Conservation (phyloP, 306 rosid genomes). For the Dalbergia cultrata region DNA sequence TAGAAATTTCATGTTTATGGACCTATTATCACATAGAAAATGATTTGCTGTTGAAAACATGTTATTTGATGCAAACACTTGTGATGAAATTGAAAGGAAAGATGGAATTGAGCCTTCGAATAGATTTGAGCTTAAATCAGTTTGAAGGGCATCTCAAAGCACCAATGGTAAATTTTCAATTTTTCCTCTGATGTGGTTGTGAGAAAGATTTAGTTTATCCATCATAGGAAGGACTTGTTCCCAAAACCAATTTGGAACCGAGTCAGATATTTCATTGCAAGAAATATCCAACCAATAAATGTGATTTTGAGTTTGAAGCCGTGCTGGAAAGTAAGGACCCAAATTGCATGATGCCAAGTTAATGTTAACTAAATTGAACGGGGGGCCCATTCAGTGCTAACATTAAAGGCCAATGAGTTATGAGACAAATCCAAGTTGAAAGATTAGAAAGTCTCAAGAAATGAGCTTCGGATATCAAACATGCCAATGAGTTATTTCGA, state of each 20-base stretch:
- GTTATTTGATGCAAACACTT: not conserved
- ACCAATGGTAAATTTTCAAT: not conserved
- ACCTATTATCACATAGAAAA: not conserved
- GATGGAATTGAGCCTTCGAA: not conserved
- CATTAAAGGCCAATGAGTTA: not conserved
- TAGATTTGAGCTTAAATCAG: not conserved
- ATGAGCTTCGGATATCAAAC: not conserved
- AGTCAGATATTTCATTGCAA: slow-evolving; percentile 8
- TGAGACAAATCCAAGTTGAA: not conserved
- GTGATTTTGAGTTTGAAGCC: not conserved
- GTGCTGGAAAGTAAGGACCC: slow-evolving; percentile 27
- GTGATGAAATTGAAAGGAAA: not conserved
- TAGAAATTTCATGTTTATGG: not conserved
- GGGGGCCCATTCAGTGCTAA: not conserved
- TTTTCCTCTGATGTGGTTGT: not conserved
- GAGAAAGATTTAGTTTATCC: not conserved
- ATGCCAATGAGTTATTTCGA: not conserved
- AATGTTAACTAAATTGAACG: not conserved
- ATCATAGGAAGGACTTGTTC: not conserved
- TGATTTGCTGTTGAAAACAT: not conserved
- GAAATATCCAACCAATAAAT: not conserved
- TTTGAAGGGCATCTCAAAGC: not conserved
- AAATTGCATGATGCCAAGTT: slow-evolving; percentile 10
- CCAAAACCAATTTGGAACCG: slow-evolving; percentile 37
- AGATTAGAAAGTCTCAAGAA: not conserved